Conservation (phyloP, 345 rosid genomes). For the Turritis glabra region DNA sequence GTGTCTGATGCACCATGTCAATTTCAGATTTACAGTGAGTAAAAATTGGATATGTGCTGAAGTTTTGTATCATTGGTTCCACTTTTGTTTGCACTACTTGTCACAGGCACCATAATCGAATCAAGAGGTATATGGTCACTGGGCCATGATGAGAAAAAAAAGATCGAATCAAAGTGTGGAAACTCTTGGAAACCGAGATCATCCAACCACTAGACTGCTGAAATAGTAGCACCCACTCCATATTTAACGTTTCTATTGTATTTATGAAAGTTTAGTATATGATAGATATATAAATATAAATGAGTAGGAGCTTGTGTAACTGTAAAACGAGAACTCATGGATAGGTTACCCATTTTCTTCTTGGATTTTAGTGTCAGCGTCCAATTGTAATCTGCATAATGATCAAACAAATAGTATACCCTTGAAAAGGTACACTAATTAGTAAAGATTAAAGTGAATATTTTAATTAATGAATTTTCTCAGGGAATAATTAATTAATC, state of each 20-base stretch:
- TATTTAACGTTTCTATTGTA: background rate
- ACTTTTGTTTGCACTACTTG: background rate
- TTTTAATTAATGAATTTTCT: background rate
- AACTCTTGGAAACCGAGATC: background rate
- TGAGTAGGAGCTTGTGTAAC: background rate
- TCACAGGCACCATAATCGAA: background rate
- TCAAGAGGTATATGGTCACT: background rate
- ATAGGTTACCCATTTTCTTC: background rate
- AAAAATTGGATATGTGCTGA: background rate
- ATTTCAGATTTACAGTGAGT: background rate
- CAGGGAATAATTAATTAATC: background rate
- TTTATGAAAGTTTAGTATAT: background rate
- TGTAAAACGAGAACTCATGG: background rate
- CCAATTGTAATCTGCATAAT: background rate
- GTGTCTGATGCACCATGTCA: background rate
- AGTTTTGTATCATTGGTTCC: background rate
- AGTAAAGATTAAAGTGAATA: background rate
- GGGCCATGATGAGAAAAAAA: background rate
- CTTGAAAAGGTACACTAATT: background rate
- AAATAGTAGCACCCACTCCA: constrained; percentile 1
- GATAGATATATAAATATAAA: background rate
- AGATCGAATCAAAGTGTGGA: no score
- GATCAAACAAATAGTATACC: background rate
- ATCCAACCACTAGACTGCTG: background rate
- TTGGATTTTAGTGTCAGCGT: background rate